Evolutionary conservation across 768 basidiomycete species (phyloP).

Genomic region (Nidularia pulvinata): DNA sequence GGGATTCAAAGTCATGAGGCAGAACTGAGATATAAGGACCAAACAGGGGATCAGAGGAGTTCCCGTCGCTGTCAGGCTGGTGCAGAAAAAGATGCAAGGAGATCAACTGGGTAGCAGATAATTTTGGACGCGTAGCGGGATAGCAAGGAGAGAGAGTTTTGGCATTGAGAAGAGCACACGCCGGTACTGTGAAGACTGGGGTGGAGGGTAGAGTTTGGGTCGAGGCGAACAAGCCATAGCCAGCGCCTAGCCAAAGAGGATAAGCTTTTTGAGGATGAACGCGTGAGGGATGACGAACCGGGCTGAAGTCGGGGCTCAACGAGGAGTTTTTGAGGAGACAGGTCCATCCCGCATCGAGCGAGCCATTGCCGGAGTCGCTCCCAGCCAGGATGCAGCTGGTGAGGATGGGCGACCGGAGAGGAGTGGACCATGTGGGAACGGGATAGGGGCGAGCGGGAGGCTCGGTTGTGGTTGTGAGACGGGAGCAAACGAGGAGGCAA

Average conservation of each 20-base stretch:
- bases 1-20: slow-evolving; percentile 70
- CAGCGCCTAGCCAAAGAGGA: slow-evolving; percentile 42
- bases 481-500: no score
- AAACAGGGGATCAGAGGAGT: slow-evolving; percentile 54
- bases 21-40: slow-evolving; percentile 81
- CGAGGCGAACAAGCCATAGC: slow-evolving; percentile 68
- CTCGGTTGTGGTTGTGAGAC: no score
- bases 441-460: not conserved
- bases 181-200: slow-evolving; percentile 70
- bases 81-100: slow-evolving; percentile 80
- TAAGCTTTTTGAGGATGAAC: slow-evolving; percentile 1
- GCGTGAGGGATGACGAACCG: slow-evolving; percentile 36
- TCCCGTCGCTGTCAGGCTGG: slow-evolving; percentile 39
- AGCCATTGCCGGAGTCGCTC: slow-evolving; percentile 38
- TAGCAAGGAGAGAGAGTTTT: slow-evolving; percentile 66
- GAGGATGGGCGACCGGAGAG: slow-evolving; percentile 16
- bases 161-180: slow-evolving; percentile 68
- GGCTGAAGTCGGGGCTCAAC: slow-evolving; percentile 52
- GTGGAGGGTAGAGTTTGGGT: slow-evolving; percentile 42
- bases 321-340: slow-evolving; percentile 30
- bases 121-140: slow-evolving; percentile 28
- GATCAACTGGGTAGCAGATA: slow-evolving; percentile 75
- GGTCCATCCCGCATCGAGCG: slow-evolving; percentile 42
- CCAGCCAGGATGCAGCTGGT: slow-evolving; percentile 45
- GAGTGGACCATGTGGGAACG: not conserved